Conservation (phyloP, 495 filamentous ascomycete genomes). For the Glonium stellatum region DNA sequence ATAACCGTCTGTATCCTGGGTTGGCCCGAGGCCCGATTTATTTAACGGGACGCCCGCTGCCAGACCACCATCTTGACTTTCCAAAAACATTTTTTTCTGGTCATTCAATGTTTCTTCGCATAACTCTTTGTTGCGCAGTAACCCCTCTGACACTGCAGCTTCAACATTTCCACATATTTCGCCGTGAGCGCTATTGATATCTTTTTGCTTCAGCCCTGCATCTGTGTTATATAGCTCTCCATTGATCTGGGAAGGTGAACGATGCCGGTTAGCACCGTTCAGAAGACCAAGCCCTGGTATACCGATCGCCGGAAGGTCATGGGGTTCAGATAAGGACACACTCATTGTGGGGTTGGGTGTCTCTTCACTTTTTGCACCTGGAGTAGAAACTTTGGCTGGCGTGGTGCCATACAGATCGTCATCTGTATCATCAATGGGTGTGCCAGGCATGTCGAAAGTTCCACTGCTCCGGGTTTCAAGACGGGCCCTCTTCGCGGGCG, state of each 20-base stretch:
- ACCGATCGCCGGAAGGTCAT: not conserved
- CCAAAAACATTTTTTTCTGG: no score
- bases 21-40: no score
- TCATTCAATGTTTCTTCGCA: no score
- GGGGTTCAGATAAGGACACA: conserved; percentile 3
- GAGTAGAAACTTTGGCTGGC: conserved; percentile 12
- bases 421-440: conserved; percentile 26
- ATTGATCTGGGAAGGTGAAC: not conserved
- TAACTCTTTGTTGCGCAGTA: no score
- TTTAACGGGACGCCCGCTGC: no score
- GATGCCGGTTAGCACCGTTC: conserved; percentile 4
- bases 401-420: conserved; percentile 27
- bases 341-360: not conserved
- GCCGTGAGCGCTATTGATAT: not conserved
- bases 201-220: not conserved
- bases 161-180: not conserved
- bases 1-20: no score
- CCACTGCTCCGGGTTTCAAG: conserved; percentile 14
- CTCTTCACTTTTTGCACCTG: not conserved
- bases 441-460: conserved; percentile 18
- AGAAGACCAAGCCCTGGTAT: conserved; percentile 23
- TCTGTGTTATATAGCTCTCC: not conserved
- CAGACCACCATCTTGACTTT: no score
- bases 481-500: conserved; percentile 25
- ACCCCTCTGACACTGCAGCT: no score